Evolutionary conservation across 208 protist genomes (phyloP).

Genomic region (Sergeia podlipaevii): DNA sequence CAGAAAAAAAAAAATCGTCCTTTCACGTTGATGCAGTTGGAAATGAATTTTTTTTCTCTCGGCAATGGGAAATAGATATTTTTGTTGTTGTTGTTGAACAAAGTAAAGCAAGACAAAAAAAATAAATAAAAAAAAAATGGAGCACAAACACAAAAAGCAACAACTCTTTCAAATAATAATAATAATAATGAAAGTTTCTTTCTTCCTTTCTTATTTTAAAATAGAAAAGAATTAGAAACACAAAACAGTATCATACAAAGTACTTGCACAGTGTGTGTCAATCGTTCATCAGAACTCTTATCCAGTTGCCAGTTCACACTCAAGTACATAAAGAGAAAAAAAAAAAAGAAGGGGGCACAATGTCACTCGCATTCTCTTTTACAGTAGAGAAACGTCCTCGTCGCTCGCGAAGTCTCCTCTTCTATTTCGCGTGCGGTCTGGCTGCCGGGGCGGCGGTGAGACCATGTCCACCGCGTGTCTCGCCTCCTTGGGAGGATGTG

Average conservation of each 20-base stretch:
- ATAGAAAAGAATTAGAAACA: constrained; percentile 3
- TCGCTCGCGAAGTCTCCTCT: neutral
- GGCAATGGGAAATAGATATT: no score
- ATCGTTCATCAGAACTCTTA: no score
- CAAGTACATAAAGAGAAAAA: constrained; percentile 14
- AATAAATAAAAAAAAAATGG: constrained; percentile 9
- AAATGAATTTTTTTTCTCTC: no score
- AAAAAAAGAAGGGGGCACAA: constrained; percentile 2
- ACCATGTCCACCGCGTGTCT: neutral
- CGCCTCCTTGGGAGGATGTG: constrained; percentile 6
- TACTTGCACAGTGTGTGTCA: neutral
- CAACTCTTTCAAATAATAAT: neutral
- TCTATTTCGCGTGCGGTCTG: neutral
- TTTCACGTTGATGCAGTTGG: constrained; percentile 4
- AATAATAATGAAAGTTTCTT: constrained; percentile 1
- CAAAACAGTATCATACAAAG: neutral
- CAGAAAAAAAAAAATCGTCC: constrained; percentile 2
- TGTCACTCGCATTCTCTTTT: neutral
- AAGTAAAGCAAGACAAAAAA: neutral
- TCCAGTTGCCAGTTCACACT: no score
- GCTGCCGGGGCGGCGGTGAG: constrained; percentile 11
- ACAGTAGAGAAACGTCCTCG: constrained; percentile 7
- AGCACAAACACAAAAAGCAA: neutral
- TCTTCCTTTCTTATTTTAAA: neutral
- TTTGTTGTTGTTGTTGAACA: constrained; percentile 11